phyloP scores from a whole-genome alignment of 2,329 filamentous ascomycete species.

The Berkeleyomyces rouxiae region DNA sequence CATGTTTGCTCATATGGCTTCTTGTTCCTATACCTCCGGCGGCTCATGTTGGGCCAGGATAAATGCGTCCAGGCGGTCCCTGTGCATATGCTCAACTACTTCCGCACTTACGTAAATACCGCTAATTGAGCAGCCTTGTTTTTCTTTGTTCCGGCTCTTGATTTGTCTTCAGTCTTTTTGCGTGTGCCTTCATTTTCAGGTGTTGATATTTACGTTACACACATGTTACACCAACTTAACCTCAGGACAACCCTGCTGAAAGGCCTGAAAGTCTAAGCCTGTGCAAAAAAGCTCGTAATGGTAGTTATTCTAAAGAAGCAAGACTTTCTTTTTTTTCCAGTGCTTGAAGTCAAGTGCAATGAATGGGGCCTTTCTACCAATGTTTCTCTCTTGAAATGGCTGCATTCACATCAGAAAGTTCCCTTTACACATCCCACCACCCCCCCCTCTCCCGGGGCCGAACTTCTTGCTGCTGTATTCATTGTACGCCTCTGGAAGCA shows the following conservation, averaged over 20 bases:
- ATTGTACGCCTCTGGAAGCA: background rate
- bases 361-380: background rate
- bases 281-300: too few relatives aligned
- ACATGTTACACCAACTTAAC: background rate
- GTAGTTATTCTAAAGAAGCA: too few relatives aligned
- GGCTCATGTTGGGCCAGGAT: background rate
- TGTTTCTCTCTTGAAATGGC: background rate
- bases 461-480: background rate
- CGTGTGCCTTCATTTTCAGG: background rate
- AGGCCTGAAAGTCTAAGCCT: too few relatives aligned
- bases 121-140: too few relatives aligned
- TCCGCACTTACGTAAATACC: background rate
- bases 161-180: background rate
- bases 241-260: background rate
- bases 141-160: background rate
- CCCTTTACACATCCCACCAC: background rate
- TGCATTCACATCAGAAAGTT: background rate
- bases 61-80: background rate
- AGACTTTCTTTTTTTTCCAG: too few relatives aligned
- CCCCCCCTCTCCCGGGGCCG: background rate
- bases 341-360: too few relatives aligned
- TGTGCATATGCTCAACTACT: background rate
- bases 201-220: background rate
- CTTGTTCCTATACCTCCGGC: background rate
- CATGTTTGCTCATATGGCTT: background rate